phyloP scores from a whole-genome alignment of 83 land plant genomes.

The Picea engelmannii region DNA sequence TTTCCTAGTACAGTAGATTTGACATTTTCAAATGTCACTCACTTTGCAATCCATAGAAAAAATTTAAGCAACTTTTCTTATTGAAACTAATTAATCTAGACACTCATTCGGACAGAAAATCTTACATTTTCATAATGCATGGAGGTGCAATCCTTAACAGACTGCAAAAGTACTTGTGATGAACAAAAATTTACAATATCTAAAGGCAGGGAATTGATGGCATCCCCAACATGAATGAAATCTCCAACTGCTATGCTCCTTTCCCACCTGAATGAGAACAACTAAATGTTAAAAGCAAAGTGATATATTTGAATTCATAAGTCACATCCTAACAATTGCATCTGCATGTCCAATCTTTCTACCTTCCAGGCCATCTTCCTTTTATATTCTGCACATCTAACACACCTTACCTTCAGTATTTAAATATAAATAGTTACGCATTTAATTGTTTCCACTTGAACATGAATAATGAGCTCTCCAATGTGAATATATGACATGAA shows the following conservation, averaged over 20 bases:
- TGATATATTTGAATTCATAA: background rate
- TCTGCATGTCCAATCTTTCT: no score
- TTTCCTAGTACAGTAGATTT: no score
- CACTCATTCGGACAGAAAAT: background rate
- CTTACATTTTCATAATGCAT: conserved; percentile 13
- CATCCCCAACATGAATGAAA: background rate
- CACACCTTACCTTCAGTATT: no score
- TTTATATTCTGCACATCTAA: no score
- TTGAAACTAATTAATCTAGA: background rate
- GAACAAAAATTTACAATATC: background rate
- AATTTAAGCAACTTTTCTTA: background rate
- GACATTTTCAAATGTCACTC: no score
- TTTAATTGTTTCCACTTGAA: no score
- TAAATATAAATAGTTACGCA: no score
- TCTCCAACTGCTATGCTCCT: background rate
- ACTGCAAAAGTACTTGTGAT: background rate
- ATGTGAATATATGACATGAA: no score
- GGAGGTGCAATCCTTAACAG: background rate
- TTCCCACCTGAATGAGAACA: conserved; percentile 4
- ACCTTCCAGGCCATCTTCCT: no score
- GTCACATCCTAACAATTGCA: no score
- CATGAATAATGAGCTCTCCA: no score
- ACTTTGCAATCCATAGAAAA: background rate
- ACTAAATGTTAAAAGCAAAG: background rate
- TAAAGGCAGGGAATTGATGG: background rate